Base-by-base conservation (phyloP, 768 basidiomycete genomes). In the Boletellus emodensis region DNA sequence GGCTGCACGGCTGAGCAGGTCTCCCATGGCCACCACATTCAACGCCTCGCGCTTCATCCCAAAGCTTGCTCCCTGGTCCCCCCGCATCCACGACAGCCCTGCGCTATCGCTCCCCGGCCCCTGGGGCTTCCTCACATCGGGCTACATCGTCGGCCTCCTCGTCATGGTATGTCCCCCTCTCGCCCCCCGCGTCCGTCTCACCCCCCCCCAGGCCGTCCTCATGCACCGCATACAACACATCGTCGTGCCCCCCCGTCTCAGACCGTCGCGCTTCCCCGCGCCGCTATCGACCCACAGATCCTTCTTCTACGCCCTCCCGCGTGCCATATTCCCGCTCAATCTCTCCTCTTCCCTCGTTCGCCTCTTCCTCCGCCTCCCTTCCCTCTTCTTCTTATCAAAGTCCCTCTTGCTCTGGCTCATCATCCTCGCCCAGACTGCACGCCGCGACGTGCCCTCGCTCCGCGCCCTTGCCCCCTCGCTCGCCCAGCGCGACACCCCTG, bases 171-270 rank as follows among this genome's bases (percentile, higher is more conserved):
- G 65, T 8, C 1, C 34, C 9, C 22, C 2, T 18, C 20, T 33
- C 17, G 11, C 22, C 3, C 38, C 42, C 11, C 26, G 13, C 36
- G 13, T 14, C 15, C 15, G 20, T 9, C 52, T 50, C 24, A 60
- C 49, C 1, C 30, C 11, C 4, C 5, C 45, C 14, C 57, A 88
- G 86, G 84, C 81, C 12, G 67, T 90, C 42, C 61, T 90, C 26
- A 67, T 89, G 51, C 85, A 90, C 57, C 78, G 88, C 26, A 85
- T 90, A 51, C 88, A 89, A 58, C 83, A 90, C 62, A 79, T 87
- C 38, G 82, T 89, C 40, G 80, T 87, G 0, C 88, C 88, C 3
- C 2, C 24, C 24, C 24, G 24, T 4, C 24, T 26, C 24, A 26
- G 24, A 26, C 24, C 24, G 24, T 26, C 24, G 24, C 24, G 24